A percentile compares a stretch with the other conserved stretches of the same genome.
Conservation (phyloP, 2,329 filamentous ascomycete genomes). For the Cercospora zeae-maydis region DNA sequence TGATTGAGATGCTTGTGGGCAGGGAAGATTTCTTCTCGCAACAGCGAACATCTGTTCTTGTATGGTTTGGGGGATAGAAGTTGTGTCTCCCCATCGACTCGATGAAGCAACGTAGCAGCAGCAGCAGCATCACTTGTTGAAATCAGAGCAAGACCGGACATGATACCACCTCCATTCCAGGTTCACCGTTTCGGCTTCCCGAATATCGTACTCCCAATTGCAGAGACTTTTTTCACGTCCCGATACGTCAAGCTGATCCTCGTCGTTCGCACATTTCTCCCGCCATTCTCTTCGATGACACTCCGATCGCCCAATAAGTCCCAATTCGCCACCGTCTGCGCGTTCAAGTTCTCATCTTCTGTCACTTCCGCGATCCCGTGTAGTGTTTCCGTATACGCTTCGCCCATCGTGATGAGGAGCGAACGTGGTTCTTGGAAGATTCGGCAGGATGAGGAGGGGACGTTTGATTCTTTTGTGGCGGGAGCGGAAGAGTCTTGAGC, state of each 20-base stretch:
- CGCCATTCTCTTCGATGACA: conserved; percentile 42
- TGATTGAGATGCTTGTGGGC: not conserved
- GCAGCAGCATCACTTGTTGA: not conserved
- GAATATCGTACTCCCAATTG: conserved; percentile 65
- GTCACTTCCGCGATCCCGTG: conserved; percentile 68
- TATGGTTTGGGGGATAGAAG: not conserved
- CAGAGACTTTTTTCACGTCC: conserved; percentile 80
- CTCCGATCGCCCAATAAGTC: conserved; percentile 53
- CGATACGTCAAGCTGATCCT: conserved; percentile 77
- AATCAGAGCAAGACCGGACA: not conserved
- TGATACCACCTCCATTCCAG: not conserved
- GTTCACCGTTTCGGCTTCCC: conserved; percentile 35
- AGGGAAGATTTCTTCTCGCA: not conserved
- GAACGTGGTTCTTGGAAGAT: conserved; percentile 84
- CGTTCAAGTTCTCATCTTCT: conserved; percentile 62
- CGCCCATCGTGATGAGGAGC: conserved; percentile 66
- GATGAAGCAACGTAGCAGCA: not conserved
- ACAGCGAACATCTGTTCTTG: not conserved
- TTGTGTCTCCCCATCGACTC: not conserved
- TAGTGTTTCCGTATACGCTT: conserved; percentile 66
- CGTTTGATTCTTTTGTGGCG: too few relatives aligned
- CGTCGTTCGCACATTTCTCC: conserved; percentile 55
- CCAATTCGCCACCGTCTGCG: conserved; percentile 66
- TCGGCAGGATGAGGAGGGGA: conserved; percentile 41
- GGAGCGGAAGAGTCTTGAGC: too few relatives aligned